These are phyloP conservation scores for Haberlea rhodopensis DNA, from an alignment of 257 asterid genomes.

Conservation along the genomic window DNA sequence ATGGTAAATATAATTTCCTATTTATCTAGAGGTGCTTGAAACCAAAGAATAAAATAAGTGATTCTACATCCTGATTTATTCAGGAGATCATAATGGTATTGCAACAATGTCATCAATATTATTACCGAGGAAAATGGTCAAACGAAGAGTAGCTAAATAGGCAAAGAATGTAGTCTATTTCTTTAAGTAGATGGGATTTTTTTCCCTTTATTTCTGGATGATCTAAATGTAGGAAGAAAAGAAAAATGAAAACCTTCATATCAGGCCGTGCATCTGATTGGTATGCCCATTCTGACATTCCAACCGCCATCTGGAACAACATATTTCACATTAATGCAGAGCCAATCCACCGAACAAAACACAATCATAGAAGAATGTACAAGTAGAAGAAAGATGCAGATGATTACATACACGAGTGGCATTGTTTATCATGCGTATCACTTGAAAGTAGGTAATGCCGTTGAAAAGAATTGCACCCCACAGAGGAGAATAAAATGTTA, in stretches of 20 bases:
- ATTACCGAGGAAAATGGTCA: conserved; percentile 5
- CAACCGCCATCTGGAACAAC: conserved; percentile 85
- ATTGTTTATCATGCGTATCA: conserved; percentile 94
- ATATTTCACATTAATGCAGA: conserved; percentile 26
- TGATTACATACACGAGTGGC: conserved; percentile 85
- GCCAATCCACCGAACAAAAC: conserved; percentile 18
- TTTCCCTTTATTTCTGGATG: conserved; percentile 8
- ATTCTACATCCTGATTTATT: conserved; percentile 20
- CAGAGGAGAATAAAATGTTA: conserved; percentile 91
- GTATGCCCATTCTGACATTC: conserved; percentile 78
- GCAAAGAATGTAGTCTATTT: neutral
- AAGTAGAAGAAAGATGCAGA: conserved; percentile 20
- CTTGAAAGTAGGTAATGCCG: conserved; percentile 93
- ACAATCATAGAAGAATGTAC: conserved; percentile 15
- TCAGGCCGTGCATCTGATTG: conserved; percentile 78
- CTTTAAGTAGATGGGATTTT: conserved; percentile 1
- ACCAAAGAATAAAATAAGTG: neutral
- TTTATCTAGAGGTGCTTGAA: neutral
- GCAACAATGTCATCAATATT: conserved; percentile 4
- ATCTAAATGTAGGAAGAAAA: conserved; percentile 11
- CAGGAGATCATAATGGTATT: conserved; percentile 1
- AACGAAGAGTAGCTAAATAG: neutral
- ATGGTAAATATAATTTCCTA: neutral
- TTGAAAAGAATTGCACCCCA: conserved; percentile 99
- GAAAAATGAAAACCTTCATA: conserved; percentile 53